phyloP scores from a whole-genome alignment of 1,284 basidiomycete genomes.

The Sporisorium scitamineum region DNA sequence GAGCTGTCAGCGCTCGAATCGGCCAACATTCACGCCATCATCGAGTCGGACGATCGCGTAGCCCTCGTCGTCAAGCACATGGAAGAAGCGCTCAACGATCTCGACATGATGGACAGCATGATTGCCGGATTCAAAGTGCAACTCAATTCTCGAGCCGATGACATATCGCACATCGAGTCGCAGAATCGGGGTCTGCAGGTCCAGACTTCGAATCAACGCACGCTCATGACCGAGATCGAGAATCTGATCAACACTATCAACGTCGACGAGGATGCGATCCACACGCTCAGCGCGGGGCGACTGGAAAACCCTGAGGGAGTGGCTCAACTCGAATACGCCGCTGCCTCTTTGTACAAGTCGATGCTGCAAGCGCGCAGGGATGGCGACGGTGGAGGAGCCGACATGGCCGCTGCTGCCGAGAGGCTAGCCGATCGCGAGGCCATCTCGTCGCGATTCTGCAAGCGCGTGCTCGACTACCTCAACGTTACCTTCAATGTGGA shows the following conservation, averaged over 20 bases:
- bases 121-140: slow-evolving; percentile 64
- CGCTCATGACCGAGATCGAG: slow-evolving; percentile 63
- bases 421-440: slow-evolving; percentile 88
- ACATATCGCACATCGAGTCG: slow-evolving; percentile 94
- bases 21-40: slow-evolving; percentile 95
- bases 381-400: slow-evolving; percentile 73
- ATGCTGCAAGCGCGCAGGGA: slow-evolving; percentile 87
- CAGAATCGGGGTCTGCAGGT: slow-evolving; percentile 97
- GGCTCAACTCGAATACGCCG: slow-evolving; percentile 79
- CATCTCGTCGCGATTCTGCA: slow-evolving; percentile 89
- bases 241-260: slow-evolving; percentile 85
- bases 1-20: slow-evolving; percentile 67
- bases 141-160: slow-evolving; percentile 73
- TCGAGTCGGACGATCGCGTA: slow-evolving; percentile 88
- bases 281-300: slow-evolving; percentile 84
- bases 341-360: slow-evolving; percentile 92
- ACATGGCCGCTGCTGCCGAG: slow-evolving; percentile 86
- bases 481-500: slow-evolving; percentile 82
- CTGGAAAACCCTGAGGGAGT: slow-evolving; percentile 83
- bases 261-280: slow-evolving; percentile 81
- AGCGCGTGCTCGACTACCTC: slow-evolving; percentile 87
- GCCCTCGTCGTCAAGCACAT: slow-evolving; percentile 86
- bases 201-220: slow-evolving; percentile 94
- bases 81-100: slow-evolving; percentile 84
- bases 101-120: slow-evolving; percentile 78